phyloP scores from a whole-genome alignment of 2,329 filamentous ascomycete species.

The Hypoxylon sp. region DNA sequence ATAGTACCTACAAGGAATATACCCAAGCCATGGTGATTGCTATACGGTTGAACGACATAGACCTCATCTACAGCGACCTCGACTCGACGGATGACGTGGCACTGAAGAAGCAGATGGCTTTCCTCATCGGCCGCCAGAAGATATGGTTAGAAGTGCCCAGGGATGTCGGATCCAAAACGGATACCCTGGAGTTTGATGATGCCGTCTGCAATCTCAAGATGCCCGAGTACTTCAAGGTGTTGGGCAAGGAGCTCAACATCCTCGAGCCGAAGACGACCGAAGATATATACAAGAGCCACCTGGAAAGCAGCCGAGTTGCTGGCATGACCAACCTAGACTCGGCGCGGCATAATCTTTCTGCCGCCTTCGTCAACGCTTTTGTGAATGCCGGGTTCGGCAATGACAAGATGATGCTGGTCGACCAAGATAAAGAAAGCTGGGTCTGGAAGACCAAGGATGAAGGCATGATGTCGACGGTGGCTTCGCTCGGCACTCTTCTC shows the following conservation, averaged over 20 bases:
- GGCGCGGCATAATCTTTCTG: conserved; percentile 92
- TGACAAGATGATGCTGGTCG: conserved; percentile 97
- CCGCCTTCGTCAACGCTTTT: conserved; percentile 95
- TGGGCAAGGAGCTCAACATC: conserved; percentile 96
- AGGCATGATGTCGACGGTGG: conserved; percentile 95
- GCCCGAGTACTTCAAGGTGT: conserved; percentile 89
- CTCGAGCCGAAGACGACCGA: conserved; percentile 96
- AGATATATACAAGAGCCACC: conserved; percentile 98
- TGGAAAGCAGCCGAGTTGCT: conserved; percentile 92
- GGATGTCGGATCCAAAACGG: conserved; percentile 68
- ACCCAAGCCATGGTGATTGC: conserved; percentile 94
- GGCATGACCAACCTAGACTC: conserved; percentile 96
- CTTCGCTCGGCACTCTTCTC: conserved; percentile 88
- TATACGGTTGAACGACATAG: conserved; percentile 87
- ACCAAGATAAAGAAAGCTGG: conserved; percentile 90
- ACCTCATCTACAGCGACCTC: conserved; percentile 84
- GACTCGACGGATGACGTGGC: conserved; percentile 80
- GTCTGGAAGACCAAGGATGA: conserved; percentile 99
- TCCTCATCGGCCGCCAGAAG: conserved; percentile 89
- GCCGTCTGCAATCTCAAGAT: conserved; percentile 88
- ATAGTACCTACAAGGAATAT: conserved; percentile 90
- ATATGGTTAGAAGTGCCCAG: conserved; percentile 77
- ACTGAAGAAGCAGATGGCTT: conserved; percentile 91
- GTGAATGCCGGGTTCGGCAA: conserved; percentile 95
- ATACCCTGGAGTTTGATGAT: conserved; percentile 78